Evolutionary conservation across 2,329 filamentous ascomycete genomes (phyloP).

Genomic region (Fusarium bulbicola): DNA sequence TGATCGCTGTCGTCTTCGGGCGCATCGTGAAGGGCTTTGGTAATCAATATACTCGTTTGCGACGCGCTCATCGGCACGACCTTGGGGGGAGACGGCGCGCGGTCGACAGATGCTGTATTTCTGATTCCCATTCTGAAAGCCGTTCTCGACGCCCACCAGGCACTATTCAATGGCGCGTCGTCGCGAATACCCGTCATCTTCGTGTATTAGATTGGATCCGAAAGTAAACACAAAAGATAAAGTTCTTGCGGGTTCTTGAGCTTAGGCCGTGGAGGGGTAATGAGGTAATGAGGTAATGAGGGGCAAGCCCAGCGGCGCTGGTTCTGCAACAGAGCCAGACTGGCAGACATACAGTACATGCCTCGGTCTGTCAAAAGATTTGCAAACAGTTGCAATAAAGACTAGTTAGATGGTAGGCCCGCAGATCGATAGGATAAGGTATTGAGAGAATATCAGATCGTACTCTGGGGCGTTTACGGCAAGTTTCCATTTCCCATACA

Average conservation of each 20-base stretch:
- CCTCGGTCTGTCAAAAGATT: background rate
- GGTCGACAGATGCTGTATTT: background rate
- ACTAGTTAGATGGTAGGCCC: background rate
- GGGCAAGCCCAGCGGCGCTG: background rate
- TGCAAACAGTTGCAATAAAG: too few relatives aligned
- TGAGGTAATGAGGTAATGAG: background rate
- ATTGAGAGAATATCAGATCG: accelerated
- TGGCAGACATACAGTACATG: accelerated
- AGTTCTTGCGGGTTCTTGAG: background rate
- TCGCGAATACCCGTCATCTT: too few relatives aligned
- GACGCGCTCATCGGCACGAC: background rate
- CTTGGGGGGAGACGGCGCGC: too few relatives aligned
- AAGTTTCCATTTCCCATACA: background rate
- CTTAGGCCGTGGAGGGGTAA: background rate
- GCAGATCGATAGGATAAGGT: background rate
- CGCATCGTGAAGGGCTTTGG: background rate
- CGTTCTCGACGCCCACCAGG: too few relatives aligned
- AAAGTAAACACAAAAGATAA: background rate
- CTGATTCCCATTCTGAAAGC: too few relatives aligned
- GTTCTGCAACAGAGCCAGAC: background rate
- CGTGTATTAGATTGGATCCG: background rate
- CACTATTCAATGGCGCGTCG: too few relatives aligned
- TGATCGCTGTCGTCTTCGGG: background rate
- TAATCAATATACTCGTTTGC: background rate
- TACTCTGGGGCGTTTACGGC: background rate